A percentile compares a stretch with the other conserved stretches of the same genome.
These are phyloP conservation scores for Aleurites moluccanus DNA, from an alignment of 441 rosid species.

Conservation along the genomic window DNA sequence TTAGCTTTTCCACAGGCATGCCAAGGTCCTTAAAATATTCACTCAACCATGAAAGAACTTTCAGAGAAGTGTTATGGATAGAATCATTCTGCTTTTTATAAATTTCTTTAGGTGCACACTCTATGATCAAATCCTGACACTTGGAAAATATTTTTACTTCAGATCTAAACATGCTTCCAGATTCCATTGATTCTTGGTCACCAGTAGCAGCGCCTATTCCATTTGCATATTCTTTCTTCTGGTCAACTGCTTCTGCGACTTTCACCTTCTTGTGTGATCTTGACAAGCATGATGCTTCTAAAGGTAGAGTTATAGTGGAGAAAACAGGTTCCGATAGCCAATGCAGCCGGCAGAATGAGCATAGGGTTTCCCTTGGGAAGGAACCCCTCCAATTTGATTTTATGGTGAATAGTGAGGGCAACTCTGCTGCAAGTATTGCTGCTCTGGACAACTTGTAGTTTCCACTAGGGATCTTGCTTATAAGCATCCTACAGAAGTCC, in stretches of 20 bases:
- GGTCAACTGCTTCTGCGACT: constrained; percentile 36
- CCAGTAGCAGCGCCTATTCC: constrained; percentile 35
- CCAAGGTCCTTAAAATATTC: constrained; percentile 51
- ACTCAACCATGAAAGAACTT: constrained; percentile 74
- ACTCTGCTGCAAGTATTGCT: constrained; percentile 66
- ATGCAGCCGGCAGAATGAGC: constrained; percentile 83
- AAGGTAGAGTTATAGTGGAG: constrained; percentile 39
- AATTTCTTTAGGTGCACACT: constrained; percentile 57
- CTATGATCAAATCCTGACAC: constrained; percentile 59
- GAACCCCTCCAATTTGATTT: constrained; percentile 88
- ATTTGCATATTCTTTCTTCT: constrained; percentile 30
- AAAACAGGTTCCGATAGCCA: constrained; percentile 79
- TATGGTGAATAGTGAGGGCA: constrained; percentile 66
- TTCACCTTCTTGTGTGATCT: constrained; percentile 59
- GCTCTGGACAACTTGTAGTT: constrained; percentile 77
- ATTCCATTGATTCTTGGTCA: constrained; percentile 31
- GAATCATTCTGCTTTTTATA: constrained; percentile 77
- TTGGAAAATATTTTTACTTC: constrained; percentile 70
- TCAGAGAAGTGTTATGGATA: constrained; percentile 68
- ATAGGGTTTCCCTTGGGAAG: constrained; percentile 73
- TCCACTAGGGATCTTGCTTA: constrained; percentile 77
- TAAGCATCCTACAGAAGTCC: constrained; percentile 52
- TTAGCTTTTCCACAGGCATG: constrained; percentile 45
- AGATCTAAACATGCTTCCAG: constrained; percentile 51
- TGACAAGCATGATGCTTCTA: too few species aligned